phyloP scores from a whole-genome alignment of 441 rosid genomes.

The Macaranga tanarius region DNA sequence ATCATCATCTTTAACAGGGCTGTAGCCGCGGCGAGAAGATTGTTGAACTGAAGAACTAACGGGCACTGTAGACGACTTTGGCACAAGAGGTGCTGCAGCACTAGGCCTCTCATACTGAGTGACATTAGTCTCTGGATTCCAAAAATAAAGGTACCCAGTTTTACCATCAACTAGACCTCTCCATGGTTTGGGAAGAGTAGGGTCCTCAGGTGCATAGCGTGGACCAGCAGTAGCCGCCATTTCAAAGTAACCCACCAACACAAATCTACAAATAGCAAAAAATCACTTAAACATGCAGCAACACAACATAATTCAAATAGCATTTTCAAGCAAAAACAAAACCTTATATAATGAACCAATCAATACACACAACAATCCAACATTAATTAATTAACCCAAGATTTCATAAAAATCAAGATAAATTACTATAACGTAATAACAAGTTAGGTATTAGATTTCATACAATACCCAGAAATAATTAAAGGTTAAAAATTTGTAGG shows the following conservation, averaged over 20 bases:
- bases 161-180: conserved; percentile 81
- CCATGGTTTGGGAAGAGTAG: conserved; percentile 93
- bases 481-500: no score
- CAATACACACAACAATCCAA: not conserved
- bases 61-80: conserved; percentile 39
- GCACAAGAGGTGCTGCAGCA: conserved; percentile 22
- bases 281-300: not conserved
- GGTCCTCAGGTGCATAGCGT: conserved; percentile 87
- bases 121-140: conserved; percentile 91
- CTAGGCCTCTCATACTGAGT: conserved; percentile 85
- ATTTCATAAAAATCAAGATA: not conserved
- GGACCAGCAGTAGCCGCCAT: conserved; percentile 78
- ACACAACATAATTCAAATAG: not conserved
- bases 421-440: no score
- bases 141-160: conserved; percentile 84
- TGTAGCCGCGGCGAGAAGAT: conserved; percentile 37
- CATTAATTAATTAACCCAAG: not conserved
- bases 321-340: not conserved
- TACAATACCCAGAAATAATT: not conserved
- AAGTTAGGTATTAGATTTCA: no score
- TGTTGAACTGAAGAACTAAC: conserved; percentile 56
- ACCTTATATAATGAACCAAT: no score
- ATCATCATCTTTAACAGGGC: conserved; percentile 54
- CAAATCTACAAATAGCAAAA: conserved; percentile 14
- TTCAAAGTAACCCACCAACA: conserved; percentile 12